Evolutionary conservation across 345 rosid genomes (phyloP), one percentile per base, ranked within the genome.

Genomic region (Salix koriyanagi): DNA sequence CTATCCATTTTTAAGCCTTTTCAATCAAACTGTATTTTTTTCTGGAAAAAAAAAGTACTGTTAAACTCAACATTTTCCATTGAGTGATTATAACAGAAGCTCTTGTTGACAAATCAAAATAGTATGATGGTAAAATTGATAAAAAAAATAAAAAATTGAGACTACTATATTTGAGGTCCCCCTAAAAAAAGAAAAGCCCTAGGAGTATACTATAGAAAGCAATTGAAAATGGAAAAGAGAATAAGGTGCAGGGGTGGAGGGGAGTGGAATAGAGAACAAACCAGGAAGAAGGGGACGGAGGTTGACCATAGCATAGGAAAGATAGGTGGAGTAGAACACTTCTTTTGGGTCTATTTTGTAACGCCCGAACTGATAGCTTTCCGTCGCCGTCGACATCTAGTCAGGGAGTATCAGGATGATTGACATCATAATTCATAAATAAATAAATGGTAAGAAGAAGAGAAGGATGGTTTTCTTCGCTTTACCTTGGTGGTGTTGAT

Each of bases 271-370:
- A 1, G 21, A 74, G 65, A 14, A 77, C 67, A 64, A 64, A 92
- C 98, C 98, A 76, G 93, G 97, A 84, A 89, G 79, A 76, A 93
- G 84, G 37, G 98, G 99, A 21, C 98, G 97, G 79, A 91, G 89
- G 80, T 95, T 95, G 85, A 95, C 98, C 86, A 91, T 73, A 39
- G 97, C 99, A 62, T 76, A 95, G 71, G 99, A 95, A 67, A 89
- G 86, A 23, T 79, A 67, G 23, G 92, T 88, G 70, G 90, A 28
- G 86, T 89, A 93, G 82, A 95, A 95, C 30, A 95, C 96, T 84
- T 93, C 94, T 85, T 85, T 84, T 2, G 87, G 77, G 64, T 89
- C 90, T 50, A 95, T 90, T 72, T 85, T 84, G 86, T 91, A 89
- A 9, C 94, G 92, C 0, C 99, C 98, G 70, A 95, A 91, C 12